Percentiles rank a stretch among this genome's conserved stretches.
Conservation (phyloP, 257 asterid species). For the Petunia secreta region DNA sequence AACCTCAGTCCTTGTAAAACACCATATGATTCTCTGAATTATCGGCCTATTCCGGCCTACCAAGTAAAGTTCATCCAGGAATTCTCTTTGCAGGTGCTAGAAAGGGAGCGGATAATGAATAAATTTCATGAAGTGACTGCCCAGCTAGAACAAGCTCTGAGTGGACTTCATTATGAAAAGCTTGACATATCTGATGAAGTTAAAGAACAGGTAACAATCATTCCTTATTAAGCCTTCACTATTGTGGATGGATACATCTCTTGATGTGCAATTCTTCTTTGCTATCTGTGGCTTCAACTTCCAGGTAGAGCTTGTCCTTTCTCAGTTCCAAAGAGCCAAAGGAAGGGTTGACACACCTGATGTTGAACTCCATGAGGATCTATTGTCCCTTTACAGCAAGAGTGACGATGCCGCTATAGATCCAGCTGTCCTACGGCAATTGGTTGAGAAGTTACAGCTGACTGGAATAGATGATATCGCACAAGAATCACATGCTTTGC, state of each 20-base stretch:
- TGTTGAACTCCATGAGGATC: conserved; percentile 74
- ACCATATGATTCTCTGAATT: neutral
- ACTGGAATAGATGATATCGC: conserved; percentile 78
- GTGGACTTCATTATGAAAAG: conserved; percentile 70
- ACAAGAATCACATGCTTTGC: conserved; percentile 95
- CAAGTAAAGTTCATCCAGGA: conserved; percentile 22
- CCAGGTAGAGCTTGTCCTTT: conserved; percentile 96
- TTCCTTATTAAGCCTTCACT: conserved; percentile 3
- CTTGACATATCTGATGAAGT: conserved; percentile 97
- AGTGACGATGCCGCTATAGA: conserved; percentile 50
- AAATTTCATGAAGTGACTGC: conserved; percentile 78
- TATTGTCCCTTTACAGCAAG: conserved; percentile 58
- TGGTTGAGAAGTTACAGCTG: conserved; percentile 83
- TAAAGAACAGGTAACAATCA: conserved; percentile 75
- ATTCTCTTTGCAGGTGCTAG: conserved; percentile 69
- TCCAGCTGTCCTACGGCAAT: conserved; percentile 56
- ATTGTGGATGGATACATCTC: conserved; percentile 17
- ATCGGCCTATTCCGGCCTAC: neutral
- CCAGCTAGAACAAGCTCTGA: conserved; percentile 81
- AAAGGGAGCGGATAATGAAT: conserved; percentile 74
- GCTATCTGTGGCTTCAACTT: conserved; percentile 15
- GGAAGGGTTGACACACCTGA: conserved; percentile 87
- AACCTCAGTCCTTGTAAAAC: neutral
- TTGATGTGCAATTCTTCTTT: conserved; percentile 21
- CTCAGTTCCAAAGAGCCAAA: conserved; percentile 97